These are phyloP conservation scores for Aegilops sharonensis DNA, from an alignment of 176 grass and related monocot species.

Conservation along the genomic window DNA sequence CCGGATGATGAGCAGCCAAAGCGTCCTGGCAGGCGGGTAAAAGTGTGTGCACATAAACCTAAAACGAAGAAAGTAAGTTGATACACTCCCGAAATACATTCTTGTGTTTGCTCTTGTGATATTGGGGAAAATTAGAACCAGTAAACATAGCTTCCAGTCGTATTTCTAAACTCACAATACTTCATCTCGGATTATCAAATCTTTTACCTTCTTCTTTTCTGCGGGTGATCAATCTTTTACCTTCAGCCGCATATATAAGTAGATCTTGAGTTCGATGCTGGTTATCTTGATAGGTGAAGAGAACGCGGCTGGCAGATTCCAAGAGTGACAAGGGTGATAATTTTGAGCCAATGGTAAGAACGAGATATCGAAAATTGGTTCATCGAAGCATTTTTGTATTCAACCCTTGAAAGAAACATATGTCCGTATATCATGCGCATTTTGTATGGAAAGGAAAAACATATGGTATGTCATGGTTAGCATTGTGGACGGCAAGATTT, in stretches of 20 bases:
- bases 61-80: neutral
- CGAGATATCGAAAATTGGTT: neutral
- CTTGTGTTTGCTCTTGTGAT: no score
- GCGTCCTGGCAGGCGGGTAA: neutral
- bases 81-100: neutral
- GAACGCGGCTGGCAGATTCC: neutral
- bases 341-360: neutral
- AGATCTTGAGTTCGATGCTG: no score
- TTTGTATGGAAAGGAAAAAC: no score
- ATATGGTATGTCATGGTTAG: no score
- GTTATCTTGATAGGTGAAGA: no score
- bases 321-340: neutral
- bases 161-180: neutral
- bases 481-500: no score
- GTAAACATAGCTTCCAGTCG: no score
- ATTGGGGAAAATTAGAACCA: no score
- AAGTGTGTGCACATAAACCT: neutral
- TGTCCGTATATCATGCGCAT: no score
- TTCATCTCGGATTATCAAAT: no score
- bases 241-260: neutral
- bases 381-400: neutral
- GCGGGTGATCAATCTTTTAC: neutral
- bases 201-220: neutral
- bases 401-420: neutral
- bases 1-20: neutral